These are phyloP conservation scores for Ceratocystis eucalypticola DNA, from an alignment of 2,329 filamentous ascomycete genomes.

Conservation along the genomic window DNA sequence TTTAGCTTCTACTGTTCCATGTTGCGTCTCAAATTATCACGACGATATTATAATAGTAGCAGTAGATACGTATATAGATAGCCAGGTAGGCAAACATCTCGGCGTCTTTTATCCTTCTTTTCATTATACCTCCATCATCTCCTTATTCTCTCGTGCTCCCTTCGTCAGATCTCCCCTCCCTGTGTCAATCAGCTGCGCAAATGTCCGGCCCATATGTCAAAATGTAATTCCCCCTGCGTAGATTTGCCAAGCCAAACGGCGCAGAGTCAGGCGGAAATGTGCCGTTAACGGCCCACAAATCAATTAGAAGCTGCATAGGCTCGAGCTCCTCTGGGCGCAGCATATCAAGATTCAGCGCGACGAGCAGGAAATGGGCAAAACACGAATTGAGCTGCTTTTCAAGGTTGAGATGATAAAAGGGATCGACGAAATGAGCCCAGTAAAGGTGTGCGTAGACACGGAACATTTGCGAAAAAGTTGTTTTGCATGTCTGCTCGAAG, in stretches of 20 bases:
- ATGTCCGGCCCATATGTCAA: conserved; percentile 18
- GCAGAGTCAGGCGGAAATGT: conserved; percentile 53
- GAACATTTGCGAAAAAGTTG: conserved; percentile 80
- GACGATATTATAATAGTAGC: not conserved
- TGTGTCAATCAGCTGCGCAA: conserved; percentile 17
- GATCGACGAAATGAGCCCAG: conserved; percentile 66
- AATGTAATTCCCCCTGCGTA: conserved; percentile 34
- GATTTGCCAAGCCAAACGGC: conserved; percentile 38
- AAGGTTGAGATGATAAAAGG: conserved; percentile 56
- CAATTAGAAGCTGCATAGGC: conserved; percentile 70
- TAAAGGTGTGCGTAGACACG: conserved; percentile 82
- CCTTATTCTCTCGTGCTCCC: not conserved
- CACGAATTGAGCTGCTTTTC: conserved; percentile 59
- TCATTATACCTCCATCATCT: not conserved
- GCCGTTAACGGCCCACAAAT: conserved; percentile 65
- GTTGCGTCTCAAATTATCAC: not conserved
- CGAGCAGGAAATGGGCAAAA: conserved; percentile 58
- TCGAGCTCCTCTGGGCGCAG: conserved; percentile 65
- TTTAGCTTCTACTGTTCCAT: not conserved
- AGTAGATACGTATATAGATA: not conserved
- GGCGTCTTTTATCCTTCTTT: not conserved
- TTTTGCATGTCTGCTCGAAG: conserved; percentile 65
- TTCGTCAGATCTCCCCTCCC: not conserved
- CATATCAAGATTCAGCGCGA: conserved; percentile 54
- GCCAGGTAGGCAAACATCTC: not conserved